phyloP scores from a whole-genome alignment of 2,329 filamentous ascomycete species.

The Scedosporium dehoogii region DNA sequence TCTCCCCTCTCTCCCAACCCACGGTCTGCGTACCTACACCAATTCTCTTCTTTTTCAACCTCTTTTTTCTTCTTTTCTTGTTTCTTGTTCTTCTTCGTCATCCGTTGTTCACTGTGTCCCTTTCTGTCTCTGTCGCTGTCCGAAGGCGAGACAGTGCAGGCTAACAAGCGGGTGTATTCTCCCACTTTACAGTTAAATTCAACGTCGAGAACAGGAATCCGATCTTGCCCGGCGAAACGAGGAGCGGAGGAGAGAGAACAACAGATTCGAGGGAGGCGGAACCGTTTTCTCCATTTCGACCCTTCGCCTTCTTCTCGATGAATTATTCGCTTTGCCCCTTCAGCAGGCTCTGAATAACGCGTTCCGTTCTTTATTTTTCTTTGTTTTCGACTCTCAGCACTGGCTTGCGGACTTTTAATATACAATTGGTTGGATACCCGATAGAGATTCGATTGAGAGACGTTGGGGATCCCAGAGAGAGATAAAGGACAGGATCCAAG shows the following conservation, averaged over 20 bases:
- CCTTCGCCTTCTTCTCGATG: constrained; percentile 10
- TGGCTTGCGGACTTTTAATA: background rate
- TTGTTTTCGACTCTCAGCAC: background rate
- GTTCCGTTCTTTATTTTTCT: background rate
- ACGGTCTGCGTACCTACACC: constrained; percentile 10
- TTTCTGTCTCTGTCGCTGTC: constrained; percentile 2
- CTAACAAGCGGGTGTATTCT: background rate
- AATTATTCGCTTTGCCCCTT: constrained; percentile 22
- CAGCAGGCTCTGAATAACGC: constrained; percentile 45
- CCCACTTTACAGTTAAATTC: constrained; percentile 2
- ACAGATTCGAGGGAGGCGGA: background rate
- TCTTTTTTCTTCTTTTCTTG: constrained; percentile 8
- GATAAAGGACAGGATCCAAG: background rate
- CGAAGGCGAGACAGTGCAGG: background rate
- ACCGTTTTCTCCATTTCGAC: constrained; percentile 7
- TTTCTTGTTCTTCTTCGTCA: constrained; percentile 7
- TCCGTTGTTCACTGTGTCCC: constrained; percentile 3
- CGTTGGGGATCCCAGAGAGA: background rate
- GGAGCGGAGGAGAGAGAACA: background rate
- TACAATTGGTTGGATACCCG: background rate
- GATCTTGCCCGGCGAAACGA: background rate
- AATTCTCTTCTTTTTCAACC: constrained; percentile 6
- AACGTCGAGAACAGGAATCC: constrained; percentile 1
- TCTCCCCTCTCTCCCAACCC: constrained; percentile 13
- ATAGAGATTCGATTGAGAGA: background rate